A percentile compares a stretch with the other conserved stretches of the same genome.
These are phyloP conservation scores for Fonsecaea monophora DNA, from an alignment of 2,329 filamentous ascomycete genomes.

Conservation along the genomic window DNA sequence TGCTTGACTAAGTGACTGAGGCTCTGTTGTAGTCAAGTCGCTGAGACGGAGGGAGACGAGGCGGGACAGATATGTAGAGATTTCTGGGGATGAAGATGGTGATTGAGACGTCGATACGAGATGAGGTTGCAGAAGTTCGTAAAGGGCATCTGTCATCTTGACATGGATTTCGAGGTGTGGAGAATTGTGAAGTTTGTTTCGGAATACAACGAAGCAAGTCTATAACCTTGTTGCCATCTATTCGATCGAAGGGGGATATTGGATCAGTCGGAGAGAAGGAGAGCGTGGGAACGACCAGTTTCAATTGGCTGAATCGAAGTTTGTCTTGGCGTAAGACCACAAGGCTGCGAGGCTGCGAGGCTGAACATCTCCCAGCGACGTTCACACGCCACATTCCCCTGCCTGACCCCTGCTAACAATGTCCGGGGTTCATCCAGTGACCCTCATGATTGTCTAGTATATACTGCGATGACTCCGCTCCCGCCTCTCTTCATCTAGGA, in stretches of 20 bases:
- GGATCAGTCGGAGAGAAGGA: neutral
- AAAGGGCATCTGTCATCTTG: conserved; percentile 72
- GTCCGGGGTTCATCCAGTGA: neutral
- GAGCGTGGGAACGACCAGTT: neutral
- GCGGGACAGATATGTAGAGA: conserved; percentile 74
- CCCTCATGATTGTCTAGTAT: conserved; percentile 19
- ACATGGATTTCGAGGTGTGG: neutral
- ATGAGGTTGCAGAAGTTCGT: conserved; percentile 73
- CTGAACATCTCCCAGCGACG: neutral
- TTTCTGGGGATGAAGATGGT: conserved; percentile 46
- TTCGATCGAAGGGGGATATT: neutral
- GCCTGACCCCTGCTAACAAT: conserved; percentile 5
- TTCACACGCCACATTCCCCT: conserved; percentile 12
- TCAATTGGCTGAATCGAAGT: neutral
- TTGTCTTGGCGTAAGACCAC: neutral
- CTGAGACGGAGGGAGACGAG: conserved; percentile 78
- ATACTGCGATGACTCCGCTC: conserved; percentile 33
- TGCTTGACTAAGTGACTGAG: conserved; percentile 77
- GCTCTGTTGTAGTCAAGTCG: conserved; percentile 75
- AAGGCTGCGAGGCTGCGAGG: conserved; percentile 2
- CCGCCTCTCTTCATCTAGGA: conserved; percentile 38
- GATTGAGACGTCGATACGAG: conserved; percentile 52
- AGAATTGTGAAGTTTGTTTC: neutral
- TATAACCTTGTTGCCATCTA: neutral
- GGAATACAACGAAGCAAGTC: neutral